Evolutionary conservation across 352 stramenopile species (phyloP).

Genomic region (Phytophthora cryptogea): DNA sequence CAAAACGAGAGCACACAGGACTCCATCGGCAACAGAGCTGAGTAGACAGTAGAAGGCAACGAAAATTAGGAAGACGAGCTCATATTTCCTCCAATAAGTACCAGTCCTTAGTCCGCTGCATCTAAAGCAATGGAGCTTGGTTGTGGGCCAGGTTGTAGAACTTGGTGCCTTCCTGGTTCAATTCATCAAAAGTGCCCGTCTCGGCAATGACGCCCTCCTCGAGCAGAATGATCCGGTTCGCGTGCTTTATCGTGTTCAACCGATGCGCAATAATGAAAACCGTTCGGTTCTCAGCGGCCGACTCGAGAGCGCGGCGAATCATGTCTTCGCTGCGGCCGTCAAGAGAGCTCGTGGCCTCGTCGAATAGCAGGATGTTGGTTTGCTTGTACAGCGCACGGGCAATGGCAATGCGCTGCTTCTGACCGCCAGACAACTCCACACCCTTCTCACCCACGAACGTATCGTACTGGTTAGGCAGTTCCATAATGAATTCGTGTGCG

Average conservation of each 20-base stretch:
- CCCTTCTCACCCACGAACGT: conserved; percentile 97
- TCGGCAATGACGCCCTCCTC: conserved; percentile 83
- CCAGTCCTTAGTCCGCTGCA: conserved; percentile 14
- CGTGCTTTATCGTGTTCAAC: conserved; percentile 86
- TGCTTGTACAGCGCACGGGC: conserved; percentile 83
- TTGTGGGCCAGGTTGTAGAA: conserved; percentile 79
- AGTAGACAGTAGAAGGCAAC: conserved; percentile 15
- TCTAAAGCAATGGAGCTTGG: conserved; percentile 61
- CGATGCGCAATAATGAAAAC: conserved; percentile 88
- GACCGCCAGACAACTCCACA: conserved; percentile 95
- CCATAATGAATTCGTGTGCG: conserved; percentile 79
- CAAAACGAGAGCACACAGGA: conserved; percentile 72
- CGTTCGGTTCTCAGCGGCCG: conserved; percentile 65
- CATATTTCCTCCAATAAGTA: conserved; percentile 34
- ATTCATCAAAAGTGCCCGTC: conserved; percentile 72
- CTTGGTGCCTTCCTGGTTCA: conserved; percentile 79
- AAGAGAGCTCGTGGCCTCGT: conserved; percentile 86
- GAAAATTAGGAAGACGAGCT: conserved; percentile 13
- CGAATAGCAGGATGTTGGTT: conserved; percentile 82
- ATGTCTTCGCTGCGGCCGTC: conserved; percentile 83
- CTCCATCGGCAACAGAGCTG: conserved; percentile 22
- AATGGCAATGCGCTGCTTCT: conserved; percentile 96
- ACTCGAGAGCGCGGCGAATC: conserved; percentile 70
- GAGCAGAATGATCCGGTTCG: conserved; percentile 83
- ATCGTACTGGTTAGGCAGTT: conserved; percentile 93